A percentile compares a stretch with the other conserved stretches of the same genome.
Conservation (phyloP, 306 rosid genomes). For the Inga laurina region DNA sequence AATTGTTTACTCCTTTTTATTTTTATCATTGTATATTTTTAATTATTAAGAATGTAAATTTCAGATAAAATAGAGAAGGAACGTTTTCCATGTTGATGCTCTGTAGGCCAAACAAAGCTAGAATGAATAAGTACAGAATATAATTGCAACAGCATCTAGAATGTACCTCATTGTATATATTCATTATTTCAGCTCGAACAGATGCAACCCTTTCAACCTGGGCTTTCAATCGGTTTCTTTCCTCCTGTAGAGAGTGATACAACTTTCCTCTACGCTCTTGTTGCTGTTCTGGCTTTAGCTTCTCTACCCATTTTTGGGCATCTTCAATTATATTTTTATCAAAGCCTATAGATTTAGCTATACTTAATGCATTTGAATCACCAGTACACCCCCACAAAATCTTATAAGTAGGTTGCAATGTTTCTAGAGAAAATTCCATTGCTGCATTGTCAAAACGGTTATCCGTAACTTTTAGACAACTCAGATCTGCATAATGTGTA, state of each 20-base stretch:
- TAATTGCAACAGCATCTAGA: constrained; percentile 25
- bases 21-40: constrained; percentile 9
- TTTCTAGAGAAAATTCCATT: constrained; percentile 79
- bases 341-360: constrained; percentile 85
- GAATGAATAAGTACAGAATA: constrained; percentile 26
- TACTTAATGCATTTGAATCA: constrained; percentile 84
- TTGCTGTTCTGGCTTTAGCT: constrained; percentile 81
- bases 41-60: constrained; percentile 24
- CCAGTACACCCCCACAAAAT: constrained; percentile 92
- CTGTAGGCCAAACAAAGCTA: constrained; percentile 22
- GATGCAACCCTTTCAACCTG: constrained; percentile 68
- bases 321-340: constrained; percentile 58
- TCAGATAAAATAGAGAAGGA: constrained; percentile 27
- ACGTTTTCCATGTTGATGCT: constrained; percentile 18
- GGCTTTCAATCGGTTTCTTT: constrained; percentile 71
- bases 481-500: constrained; percentile 91
- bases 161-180: constrained; percentile 71
- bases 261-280: constrained; percentile 79
- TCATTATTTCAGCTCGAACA: constrained; percentile 61
- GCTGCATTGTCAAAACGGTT: constrained; percentile 82
- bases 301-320: constrained; percentile 74
- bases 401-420: constrained; percentile 80
- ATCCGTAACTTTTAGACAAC: constrained; percentile 73
- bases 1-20: constrained; percentile 15
- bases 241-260: constrained; percentile 67